phyloP scores from a whole-genome alignment of 805 yeast genomes.

The Maudiozyma serrabonitensis region DNA sequence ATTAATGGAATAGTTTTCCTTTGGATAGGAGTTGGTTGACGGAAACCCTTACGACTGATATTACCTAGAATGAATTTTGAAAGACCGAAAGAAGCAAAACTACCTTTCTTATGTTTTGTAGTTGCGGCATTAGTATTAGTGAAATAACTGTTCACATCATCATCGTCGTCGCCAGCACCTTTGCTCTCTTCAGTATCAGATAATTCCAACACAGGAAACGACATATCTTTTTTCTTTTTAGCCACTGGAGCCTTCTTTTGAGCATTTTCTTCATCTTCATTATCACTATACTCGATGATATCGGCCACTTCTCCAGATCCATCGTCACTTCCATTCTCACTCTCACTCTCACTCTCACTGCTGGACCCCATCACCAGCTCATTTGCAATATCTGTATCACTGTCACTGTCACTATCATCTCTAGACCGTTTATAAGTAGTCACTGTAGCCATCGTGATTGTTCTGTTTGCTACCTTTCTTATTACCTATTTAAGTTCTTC shows the following conservation, averaged over 20 bases:
- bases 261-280: constrained; percentile 34
- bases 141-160: constrained; percentile 39
- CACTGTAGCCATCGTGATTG: too few species aligned
- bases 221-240: constrained; percentile 4
- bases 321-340: constrained; percentile 19
- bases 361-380: constrained; percentile 37
- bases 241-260: constrained; percentile 15
- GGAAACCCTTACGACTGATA: constrained; percentile 76
- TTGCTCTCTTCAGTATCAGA: constrained; percentile 39
- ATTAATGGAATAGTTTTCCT: constrained; percentile 89
- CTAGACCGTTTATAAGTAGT: too few species aligned
- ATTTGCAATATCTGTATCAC: constrained; percentile 45
- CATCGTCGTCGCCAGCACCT: constrained; percentile 34
- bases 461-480: too few species aligned
- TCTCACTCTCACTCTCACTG: constrained; percentile 31
- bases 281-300: constrained; percentile 23
- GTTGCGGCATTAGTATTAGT: constrained; percentile 24
- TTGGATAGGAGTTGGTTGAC: constrained; percentile 96
- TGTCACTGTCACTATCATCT: constrained; percentile 16
- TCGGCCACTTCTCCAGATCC: constrained; percentile 14
- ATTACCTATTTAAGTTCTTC: too few species aligned
- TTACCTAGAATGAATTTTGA: constrained; percentile 61
- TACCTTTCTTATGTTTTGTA: constrained; percentile 49
- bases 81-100: constrained; percentile 85
- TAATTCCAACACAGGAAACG: constrained; percentile 44